These are phyloP conservation scores for Fusarium hainanense DNA, from an alignment of 2,329 filamentous ascomycete genomes.

Conservation along the genomic window DNA sequence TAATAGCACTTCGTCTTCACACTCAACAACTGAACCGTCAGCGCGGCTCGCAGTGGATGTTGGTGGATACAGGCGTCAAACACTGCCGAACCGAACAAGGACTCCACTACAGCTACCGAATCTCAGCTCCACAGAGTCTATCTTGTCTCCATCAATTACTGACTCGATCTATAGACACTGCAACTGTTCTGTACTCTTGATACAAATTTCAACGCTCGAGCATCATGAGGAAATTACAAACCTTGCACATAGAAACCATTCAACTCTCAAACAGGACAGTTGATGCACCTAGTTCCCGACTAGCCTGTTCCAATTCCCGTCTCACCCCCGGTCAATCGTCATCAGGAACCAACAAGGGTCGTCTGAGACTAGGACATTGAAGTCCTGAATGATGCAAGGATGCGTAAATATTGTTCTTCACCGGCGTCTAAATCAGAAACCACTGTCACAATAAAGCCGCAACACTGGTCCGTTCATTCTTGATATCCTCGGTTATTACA, in stretches of 20 bases:
- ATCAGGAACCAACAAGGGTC: slow-evolving; percentile 35
- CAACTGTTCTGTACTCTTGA: neutral
- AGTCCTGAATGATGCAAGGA: slow-evolving; percentile 33
- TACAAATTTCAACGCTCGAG: neutral
- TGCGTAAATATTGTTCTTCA: slow-evolving; percentile 19
- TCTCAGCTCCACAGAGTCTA: neutral
- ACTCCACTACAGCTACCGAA: slow-evolving; percentile 2
- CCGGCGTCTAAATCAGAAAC: neutral
- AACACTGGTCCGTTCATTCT: slow-evolving; percentile 4
- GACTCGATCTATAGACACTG: neutral
- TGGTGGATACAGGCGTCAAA: slow-evolving; percentile 32
- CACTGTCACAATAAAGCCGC: slow-evolving; percentile 29
- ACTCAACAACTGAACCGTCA: slow-evolving; percentile 11
- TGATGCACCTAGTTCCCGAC: neutral
- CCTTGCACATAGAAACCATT: neutral
- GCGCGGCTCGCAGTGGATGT: slow-evolving; percentile 38
- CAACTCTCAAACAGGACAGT: neutral
- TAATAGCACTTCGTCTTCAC: neutral
- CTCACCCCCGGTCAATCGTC: slow-evolving; percentile 14
- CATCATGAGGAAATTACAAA: neutral
- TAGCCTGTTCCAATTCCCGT: slow-evolving; percentile 7
- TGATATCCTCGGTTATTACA: slow-evolving; percentile 40
- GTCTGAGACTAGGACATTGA: slow-evolving; percentile 38
- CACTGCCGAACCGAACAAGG: slow-evolving; percentile 11
- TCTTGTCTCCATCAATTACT: neutral